Conservation (phyloP, 306 rosid genomes). For the cucumber (Cucumis sativus) region DNA sequence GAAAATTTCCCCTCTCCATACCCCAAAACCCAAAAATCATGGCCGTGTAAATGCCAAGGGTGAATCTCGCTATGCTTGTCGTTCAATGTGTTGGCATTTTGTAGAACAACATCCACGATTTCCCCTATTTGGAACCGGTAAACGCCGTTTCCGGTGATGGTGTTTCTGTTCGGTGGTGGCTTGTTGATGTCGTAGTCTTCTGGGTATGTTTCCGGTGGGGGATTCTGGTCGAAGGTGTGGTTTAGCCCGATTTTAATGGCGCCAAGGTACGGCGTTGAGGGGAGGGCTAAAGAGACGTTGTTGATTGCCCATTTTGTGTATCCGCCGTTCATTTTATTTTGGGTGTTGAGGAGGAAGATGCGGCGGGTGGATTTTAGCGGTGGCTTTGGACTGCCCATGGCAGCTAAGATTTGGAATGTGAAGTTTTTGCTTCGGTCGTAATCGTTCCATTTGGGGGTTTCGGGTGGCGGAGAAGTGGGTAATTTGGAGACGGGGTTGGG, state of each 20-base stretch:
- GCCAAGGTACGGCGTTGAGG: conserved; percentile 57
- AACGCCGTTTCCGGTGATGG: conserved; percentile 34
- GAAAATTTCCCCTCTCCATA: conserved; percentile 71
- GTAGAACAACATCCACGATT: conserved; percentile 50
- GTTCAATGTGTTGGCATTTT: conserved; percentile 38
- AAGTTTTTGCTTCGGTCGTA: conserved; percentile 44
- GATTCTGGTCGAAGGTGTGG: conserved; percentile 15
- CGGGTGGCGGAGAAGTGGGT: conserved; percentile 48
- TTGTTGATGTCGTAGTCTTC: conserved; percentile 26
- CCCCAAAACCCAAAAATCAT: conserved; percentile 79
- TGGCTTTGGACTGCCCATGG: conserved; percentile 47
- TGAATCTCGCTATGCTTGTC: conserved; percentile 52
- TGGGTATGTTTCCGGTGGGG: conserved; percentile 33
- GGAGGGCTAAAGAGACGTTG: conserved; percentile 44
- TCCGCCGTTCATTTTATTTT: conserved; percentile 34
- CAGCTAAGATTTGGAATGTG: conserved; percentile 34
- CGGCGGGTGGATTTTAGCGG: conserved; percentile 27
- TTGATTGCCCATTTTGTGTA: conserved; percentile 53
- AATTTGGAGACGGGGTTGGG: conserved; percentile 34
- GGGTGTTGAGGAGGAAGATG: conserved; percentile 65
- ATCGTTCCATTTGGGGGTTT: conserved; percentile 58
- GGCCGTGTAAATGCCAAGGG: conserved; percentile 93
- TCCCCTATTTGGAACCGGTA: conserved; percentile 22
- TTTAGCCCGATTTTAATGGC: conserved; percentile 26
- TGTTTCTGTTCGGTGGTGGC: conserved; percentile 26